These are phyloP conservation scores for Pseudogymnoascus sp. DNA, from an alignment of 2,329 filamentous ascomycete genomes.

Conservation along the genomic window DNA sequence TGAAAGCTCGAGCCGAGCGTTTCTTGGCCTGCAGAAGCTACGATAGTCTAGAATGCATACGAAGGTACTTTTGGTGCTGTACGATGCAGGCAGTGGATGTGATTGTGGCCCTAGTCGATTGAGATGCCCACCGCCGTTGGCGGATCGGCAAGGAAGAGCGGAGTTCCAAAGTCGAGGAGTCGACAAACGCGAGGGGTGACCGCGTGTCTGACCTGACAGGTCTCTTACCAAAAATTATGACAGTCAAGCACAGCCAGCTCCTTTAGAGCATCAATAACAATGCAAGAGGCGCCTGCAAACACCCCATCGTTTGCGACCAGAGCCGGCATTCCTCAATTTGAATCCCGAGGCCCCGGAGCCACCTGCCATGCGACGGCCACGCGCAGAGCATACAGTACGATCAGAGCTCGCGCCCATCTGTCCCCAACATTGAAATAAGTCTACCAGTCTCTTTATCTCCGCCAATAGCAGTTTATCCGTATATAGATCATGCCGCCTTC, in stretches of 20 bases:
- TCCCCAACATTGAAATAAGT: not conserved
- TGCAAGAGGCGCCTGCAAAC: not conserved
- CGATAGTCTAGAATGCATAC: not conserved
- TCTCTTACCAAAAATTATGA: not conserved
- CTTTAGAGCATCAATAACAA: not conserved
- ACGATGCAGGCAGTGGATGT: not conserved
- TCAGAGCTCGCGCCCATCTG: not conserved
- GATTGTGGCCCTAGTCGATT: not conserved
- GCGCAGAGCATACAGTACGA: not conserved
- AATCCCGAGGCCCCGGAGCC: not conserved
- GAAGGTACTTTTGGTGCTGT: not conserved
- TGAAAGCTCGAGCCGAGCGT: not conserved
- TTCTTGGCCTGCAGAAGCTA: not conserved
- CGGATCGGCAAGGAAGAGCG: not conserved
- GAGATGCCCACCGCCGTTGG: not conserved
- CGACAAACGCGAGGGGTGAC: not conserved
- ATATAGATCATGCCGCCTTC: not conserved
- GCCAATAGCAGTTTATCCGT: not conserved
- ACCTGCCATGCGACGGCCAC: not conserved
- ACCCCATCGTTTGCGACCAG: not conserved
- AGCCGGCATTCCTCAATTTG: not conserved
- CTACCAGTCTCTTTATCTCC: not conserved
- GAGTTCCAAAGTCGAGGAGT: not conserved
- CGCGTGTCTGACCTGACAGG: not conserved
- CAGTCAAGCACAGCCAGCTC: not conserved